A percentile compares a stretch with the other conserved stretches of the same genome.
Evolutionary conservation across 2,329 filamentous ascomycete species (phyloP).

Genomic region (Calonectria pseudoreteaudii): DNA sequence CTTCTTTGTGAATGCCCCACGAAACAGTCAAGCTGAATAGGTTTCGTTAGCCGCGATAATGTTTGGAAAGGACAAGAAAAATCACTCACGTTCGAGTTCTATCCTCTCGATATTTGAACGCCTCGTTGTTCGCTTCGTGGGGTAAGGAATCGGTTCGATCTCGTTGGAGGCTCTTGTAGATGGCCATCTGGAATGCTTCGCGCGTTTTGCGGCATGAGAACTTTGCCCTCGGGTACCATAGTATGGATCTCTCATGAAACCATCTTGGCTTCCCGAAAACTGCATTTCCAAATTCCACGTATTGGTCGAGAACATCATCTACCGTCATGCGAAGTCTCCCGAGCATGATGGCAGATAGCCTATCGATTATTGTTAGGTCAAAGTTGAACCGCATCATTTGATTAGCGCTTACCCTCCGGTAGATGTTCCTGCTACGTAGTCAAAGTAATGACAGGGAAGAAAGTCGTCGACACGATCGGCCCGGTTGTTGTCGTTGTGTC

Average conservation of each 20-base stretch:
- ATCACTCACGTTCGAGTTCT: conserved; percentile 12
- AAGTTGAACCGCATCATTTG: background rate
- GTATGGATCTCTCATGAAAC: background rate
- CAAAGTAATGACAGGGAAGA: conserved; percentile 11
- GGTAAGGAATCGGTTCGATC: background rate
- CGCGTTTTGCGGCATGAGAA: background rate
- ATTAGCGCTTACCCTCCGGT: background rate
- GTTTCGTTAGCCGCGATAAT: background rate
- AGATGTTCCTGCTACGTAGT: conserved; percentile 7
- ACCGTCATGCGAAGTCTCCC: conserved; percentile 9
- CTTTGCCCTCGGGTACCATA: conserved; percentile 8
- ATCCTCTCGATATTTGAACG: conserved; percentile 9
- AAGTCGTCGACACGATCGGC: background rate
- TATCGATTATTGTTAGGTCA: background rate
- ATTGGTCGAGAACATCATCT: background rate
- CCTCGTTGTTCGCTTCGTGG: background rate
- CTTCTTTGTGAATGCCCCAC: background rate
- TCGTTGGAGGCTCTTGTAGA: background rate
- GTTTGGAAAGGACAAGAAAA: too few species aligned
- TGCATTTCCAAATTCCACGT: background rate
- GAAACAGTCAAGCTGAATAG: background rate
- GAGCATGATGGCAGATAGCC: background rate
- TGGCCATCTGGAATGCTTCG: background rate
- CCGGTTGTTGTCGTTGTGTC: too few species aligned
- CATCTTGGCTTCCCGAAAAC: conserved; percentile 14